A percentile compares a stretch with the other conserved stretches of the same genome.
Evolutionary conservation across 345 rosid genomes (phyloP).

Genomic region (Brassica napus): DNA sequence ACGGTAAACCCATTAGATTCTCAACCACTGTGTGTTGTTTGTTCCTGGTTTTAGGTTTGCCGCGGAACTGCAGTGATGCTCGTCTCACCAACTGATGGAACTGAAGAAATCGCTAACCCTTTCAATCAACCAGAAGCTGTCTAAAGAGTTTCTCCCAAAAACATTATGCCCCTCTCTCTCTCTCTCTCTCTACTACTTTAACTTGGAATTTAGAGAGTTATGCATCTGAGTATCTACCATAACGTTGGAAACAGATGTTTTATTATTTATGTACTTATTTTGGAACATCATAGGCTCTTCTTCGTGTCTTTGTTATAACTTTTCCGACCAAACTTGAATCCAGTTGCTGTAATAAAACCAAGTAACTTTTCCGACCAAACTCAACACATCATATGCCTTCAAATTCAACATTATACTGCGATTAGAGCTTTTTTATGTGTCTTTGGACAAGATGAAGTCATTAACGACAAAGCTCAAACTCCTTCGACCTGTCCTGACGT

Average conservation of each 20-base stretch:
- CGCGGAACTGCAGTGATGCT: constrained; percentile 99
- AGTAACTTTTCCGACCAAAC: background rate
- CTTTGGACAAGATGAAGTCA: constrained; percentile 22
- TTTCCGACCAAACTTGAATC: background rate
- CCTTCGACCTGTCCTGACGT: background rate
- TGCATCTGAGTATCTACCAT: background rate
- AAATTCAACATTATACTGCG: too few relatives aligned
- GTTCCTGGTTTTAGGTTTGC: constrained; percentile 60
- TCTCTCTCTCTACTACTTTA: background rate
- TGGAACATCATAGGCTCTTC: background rate
- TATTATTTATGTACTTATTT: background rate
- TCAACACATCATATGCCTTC: too few relatives aligned
- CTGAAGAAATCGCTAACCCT: constrained; percentile 98
- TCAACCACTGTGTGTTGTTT: background rate
- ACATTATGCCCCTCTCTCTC: background rate
- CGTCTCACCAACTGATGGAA: constrained; percentile 96
- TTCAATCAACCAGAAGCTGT: constrained; percentile 86
- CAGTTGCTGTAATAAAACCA: background rate
- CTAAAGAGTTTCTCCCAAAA: constrained; percentile 39
- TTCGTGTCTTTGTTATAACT: background rate
- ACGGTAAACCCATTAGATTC: background rate
- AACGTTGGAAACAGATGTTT: constrained; percentile 1
- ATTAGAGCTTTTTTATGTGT: too few relatives aligned
- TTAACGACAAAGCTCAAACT: constrained; percentile 24
- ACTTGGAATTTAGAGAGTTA: constrained; percentile 9